Evolutionary conservation across 257 asterid genomes (phyloP).

Genomic region (Solanum dulcamara): DNA sequence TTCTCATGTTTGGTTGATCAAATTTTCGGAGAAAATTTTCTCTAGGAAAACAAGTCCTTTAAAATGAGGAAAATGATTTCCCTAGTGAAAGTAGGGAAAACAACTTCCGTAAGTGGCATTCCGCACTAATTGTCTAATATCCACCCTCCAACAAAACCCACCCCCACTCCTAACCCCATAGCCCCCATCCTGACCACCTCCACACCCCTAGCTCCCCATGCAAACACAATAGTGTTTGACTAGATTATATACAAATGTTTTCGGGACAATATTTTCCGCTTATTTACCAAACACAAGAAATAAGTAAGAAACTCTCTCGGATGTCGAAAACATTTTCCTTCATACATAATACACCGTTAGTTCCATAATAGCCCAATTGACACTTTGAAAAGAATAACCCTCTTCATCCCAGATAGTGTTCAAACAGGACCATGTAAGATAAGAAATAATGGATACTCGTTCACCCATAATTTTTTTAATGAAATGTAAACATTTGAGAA

Average conservation of each 20-base stretch:
- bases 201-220: neutral
- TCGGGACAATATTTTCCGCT: neutral
- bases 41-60: neutral
- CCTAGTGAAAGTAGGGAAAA: neutral
- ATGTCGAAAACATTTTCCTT: neutral
- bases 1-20: neutral
- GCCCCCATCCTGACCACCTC: neutral
- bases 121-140: neutral
- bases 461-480: neutral
- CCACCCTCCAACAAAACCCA: neutral
- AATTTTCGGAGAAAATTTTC: neutral
- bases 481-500: neutral
- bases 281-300: neutral
- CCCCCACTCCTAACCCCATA: neutral
- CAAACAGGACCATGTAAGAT: neutral
- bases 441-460: neutral
- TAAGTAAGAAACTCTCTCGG: neutral
- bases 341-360: neutral
- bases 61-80: neutral
- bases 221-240: neutral
- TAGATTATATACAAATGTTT: neutral
- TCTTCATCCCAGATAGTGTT: neutral
- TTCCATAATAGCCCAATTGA: neutral
- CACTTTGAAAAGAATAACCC: neutral
- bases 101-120: neutral